phyloP scores from a whole-genome alignment of 441 rosid genomes.

The Macaranga tanarius region DNA sequence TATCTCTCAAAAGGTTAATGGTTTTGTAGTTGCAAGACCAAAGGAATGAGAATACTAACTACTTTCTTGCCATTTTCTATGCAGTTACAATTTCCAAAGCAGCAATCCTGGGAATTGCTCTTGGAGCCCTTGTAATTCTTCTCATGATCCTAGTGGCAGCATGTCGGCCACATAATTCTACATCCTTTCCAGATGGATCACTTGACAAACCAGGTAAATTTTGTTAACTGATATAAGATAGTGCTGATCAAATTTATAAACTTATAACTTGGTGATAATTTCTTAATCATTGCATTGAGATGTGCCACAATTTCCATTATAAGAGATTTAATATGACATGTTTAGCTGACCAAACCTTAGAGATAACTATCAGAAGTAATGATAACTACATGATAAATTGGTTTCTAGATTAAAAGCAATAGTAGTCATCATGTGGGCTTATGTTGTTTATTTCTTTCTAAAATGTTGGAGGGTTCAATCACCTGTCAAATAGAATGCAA shows the following conservation, averaged over 20 bases:
- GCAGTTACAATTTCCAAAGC: conserved; percentile 91
- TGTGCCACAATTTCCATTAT: neutral
- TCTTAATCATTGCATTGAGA: neutral
- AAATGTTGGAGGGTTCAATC: neutral
- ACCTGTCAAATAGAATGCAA: neutral
- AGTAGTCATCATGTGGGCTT: neutral
- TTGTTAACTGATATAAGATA: conserved; percentile 1
- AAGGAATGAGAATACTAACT: neutral
- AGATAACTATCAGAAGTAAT: neutral
- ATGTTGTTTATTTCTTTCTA: neutral
- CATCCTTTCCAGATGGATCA: conserved; percentile 65
- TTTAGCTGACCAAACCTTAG: neutral
- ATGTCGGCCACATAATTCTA: conserved; percentile 67
- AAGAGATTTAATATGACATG: neutral
- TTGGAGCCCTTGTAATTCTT: conserved; percentile 82
- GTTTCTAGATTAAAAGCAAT: neutral
- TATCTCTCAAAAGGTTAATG: neutral
- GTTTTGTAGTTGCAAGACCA: neutral
- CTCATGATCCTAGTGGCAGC: conserved; percentile 83
- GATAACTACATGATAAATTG: neutral
- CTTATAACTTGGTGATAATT: neutral
- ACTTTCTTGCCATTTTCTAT: conserved; percentile 10
- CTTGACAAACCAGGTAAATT: conserved; percentile 81
- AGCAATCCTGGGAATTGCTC: conserved; percentile 85
- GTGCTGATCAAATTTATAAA: neutral